These are phyloP conservation scores for Globisporangium lucens DNA, from an alignment of 352 stramenopile species.

Conservation along the genomic window DNA sequence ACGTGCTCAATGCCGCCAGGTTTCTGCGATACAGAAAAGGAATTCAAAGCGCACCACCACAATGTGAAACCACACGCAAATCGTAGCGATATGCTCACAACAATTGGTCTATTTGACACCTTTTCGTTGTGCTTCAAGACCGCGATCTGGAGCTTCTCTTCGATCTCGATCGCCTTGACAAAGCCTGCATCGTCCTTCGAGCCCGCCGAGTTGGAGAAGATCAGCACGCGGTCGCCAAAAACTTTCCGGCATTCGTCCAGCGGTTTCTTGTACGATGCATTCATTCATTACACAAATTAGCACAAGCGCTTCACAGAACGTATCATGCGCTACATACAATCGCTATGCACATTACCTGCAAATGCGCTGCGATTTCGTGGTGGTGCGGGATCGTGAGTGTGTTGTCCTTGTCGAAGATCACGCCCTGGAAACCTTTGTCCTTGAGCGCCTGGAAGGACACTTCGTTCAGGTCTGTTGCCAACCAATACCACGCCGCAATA, in stretches of 20 bases:
- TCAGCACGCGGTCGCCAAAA: constrained; percentile 91
- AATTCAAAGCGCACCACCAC: neutral
- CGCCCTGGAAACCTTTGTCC: constrained; percentile 85
- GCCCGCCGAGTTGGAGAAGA: constrained; percentile 96
- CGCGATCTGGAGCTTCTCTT: constrained; percentile 71
- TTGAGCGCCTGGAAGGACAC: constrained; percentile 74
- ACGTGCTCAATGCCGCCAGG: constrained; percentile 88
- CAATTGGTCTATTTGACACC: constrained; percentile 22
- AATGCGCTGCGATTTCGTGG: constrained; percentile 70
- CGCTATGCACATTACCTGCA: constrained; percentile 26
- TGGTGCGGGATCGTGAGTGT: constrained; percentile 93
- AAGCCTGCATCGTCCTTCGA: constrained; percentile 90
- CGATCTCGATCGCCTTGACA: constrained; percentile 74
- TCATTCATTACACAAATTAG: neutral
- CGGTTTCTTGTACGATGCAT: constrained; percentile 27
- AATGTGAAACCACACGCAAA: neutral
- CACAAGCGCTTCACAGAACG: neutral
- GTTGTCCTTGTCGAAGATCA: constrained; percentile 98
- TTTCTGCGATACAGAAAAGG: constrained; percentile 55
- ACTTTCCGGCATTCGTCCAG: constrained; percentile 77
- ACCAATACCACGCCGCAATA: neutral
- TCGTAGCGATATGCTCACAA: neutral
- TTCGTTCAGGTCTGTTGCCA: constrained; percentile 66
- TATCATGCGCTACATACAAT: neutral
- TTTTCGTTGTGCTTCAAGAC: constrained; percentile 92